Percentiles rank a stretch among this genome's conserved stretches.
Evolutionary conservation across 2,329 filamentous ascomycete species (phyloP).

Genomic region (Aspergillus terreus): DNA sequence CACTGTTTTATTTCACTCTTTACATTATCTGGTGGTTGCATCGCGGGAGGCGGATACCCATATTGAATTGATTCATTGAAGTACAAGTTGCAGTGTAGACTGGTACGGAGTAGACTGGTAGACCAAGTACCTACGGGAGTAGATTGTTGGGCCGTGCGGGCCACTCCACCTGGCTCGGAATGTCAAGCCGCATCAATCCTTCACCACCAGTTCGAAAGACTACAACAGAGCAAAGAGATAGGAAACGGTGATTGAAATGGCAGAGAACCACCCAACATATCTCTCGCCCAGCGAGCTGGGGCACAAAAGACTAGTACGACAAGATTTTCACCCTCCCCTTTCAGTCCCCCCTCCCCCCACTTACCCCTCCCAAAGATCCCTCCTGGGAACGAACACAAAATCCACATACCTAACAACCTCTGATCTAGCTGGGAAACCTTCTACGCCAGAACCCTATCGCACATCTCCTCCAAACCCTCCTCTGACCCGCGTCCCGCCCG

Average conservation of each 20-base stretch:
- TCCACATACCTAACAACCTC: not conserved
- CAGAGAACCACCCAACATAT: slow-evolving; percentile 52
- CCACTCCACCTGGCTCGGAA: not conserved
- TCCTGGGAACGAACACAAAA: not conserved
- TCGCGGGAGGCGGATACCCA: slow-evolving; percentile 16
- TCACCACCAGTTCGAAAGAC: no score
- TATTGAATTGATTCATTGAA: not conserved
- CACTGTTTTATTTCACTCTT: slow-evolving; percentile 12
- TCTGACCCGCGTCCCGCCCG: slow-evolving; percentile 2
- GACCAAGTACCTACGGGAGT: not conserved
- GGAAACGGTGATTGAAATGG: slow-evolving; percentile 11
- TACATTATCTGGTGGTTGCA: slow-evolving; percentile 12
- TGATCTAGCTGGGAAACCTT: slow-evolving; percentile 60
- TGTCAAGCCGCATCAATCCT: not conserved
- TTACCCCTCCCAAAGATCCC: slow-evolving; percentile 4
- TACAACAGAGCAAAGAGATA: not conserved
- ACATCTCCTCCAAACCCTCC: slow-evolving; percentile 30
- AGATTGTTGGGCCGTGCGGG: not conserved
- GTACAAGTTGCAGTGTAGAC: not conserved
- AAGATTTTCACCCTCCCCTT: not conserved
- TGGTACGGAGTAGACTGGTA: not conserved
- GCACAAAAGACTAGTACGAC: slow-evolving; percentile 84
- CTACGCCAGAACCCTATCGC: slow-evolving; percentile 42
- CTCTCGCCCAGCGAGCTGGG: slow-evolving; percentile 78
- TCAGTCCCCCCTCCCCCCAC: not conserved